Evolutionary conservation across 2,329 filamentous ascomycete species (phyloP).

Genomic region (Cucurbitaria berberidis): DNA sequence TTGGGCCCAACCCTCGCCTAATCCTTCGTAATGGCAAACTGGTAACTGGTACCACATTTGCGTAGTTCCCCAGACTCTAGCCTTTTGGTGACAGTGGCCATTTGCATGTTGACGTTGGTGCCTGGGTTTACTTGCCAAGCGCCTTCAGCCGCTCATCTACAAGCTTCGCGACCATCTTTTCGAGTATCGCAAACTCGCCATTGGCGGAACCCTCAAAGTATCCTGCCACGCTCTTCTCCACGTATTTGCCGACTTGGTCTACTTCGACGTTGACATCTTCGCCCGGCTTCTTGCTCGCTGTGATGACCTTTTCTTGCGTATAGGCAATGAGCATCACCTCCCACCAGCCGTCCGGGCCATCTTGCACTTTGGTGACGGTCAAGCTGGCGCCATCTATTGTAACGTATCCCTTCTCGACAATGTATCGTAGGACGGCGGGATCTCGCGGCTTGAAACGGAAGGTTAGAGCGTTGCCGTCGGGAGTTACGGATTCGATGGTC

Average conservation of each 20-base stretch:
- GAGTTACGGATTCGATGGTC: constrained; percentile 71
- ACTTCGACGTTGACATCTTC: constrained; percentile 92
- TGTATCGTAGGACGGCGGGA: constrained; percentile 75
- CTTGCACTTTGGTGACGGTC: constrained; percentile 86
- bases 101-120: neutral
- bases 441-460: constrained; percentile 80
- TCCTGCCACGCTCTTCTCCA: constrained; percentile 85
- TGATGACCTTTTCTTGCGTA: constrained; percentile 89
- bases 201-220: constrained; percentile 70
- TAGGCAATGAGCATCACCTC: constrained; percentile 99
- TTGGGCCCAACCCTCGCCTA: neutral
- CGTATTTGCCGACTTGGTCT: constrained; percentile 85
- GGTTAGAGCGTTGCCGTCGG: constrained; percentile 89
- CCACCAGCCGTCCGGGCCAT: constrained; percentile 78
- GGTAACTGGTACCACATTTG: neutral
- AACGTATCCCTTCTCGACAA: constrained; percentile 96
- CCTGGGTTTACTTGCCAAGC: constrained; percentile 37
- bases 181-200: constrained; percentile 57
- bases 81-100: neutral
- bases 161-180: constrained; percentile 67
- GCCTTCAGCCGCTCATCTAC: constrained; percentile 71
- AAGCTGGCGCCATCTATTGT: constrained; percentile 93
- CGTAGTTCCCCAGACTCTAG: neutral
- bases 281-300: constrained; percentile 77
- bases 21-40: neutral